These are phyloP conservation scores for Corynespora cassiicola DNA, from an alignment of 2,329 filamentous ascomycete genomes.

Conservation along the genomic window DNA sequence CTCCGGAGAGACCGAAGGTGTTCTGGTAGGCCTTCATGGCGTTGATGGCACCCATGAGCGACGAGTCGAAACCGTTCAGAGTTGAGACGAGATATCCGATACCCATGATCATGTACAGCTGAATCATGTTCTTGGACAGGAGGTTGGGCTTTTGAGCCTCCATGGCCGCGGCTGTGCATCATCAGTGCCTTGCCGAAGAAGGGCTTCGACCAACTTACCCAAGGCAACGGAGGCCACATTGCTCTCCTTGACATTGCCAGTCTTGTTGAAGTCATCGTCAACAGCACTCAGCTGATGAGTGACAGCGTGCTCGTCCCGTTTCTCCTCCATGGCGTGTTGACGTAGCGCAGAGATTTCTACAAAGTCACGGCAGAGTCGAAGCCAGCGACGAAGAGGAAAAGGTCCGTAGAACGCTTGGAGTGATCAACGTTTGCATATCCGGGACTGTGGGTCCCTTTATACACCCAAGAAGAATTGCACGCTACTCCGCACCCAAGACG, in stretches of 20 bases:
- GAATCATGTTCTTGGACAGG: slow-evolving; percentile 36
- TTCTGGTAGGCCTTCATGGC: slow-evolving; percentile 59
- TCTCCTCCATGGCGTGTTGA: slow-evolving; percentile 10
- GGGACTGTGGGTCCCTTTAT: slow-evolving; percentile 30
- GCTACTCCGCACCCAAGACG: slow-evolving; percentile 27
- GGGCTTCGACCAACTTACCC: slow-evolving; percentile 17
- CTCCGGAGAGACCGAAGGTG: slow-evolving; percentile 57
- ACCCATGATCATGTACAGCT: slow-evolving; percentile 42
- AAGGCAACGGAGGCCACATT: slow-evolving; percentile 39
- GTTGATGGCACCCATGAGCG: slow-evolving; percentile 58
- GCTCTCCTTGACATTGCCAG: slow-evolving; percentile 29
- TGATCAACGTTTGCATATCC: too few relatives aligned
- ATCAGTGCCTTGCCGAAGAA: slow-evolving; percentile 12
- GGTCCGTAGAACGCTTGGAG: too few relatives aligned
- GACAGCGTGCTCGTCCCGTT: slow-evolving; percentile 20
- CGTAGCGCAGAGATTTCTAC: background rate
- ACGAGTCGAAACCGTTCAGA: slow-evolving; percentile 44
- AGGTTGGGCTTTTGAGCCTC: slow-evolving; percentile 40
- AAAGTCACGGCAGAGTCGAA: background rate
- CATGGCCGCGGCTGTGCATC: slow-evolving; percentile 31
- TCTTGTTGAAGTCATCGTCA: slow-evolving; percentile 29
- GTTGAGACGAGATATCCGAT: slow-evolving; percentile 43
- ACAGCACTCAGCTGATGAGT: slow-evolving; percentile 29
- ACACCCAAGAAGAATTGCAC: slow-evolving; percentile 16
- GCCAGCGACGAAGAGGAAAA: too few relatives aligned